Evolutionary conservation across 78 protist genomes (phyloP).

Genomic region (Dictyostelium intermedium): DNA sequence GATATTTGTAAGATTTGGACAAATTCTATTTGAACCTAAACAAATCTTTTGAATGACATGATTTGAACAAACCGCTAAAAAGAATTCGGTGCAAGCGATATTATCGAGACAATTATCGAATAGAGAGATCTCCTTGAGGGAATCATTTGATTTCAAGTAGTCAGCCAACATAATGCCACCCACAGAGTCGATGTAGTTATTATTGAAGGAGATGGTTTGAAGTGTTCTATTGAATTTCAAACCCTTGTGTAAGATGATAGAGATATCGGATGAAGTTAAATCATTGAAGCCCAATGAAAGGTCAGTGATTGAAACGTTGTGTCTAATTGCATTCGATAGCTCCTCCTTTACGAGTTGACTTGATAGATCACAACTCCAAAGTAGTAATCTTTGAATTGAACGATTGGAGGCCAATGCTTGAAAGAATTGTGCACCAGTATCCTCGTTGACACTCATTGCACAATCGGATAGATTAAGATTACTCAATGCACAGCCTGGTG

Average conservation of each 20-base stretch:
- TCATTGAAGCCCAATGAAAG: constrained; percentile 68
- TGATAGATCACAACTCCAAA: constrained; percentile 66
- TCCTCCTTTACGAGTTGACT: constrained; percentile 22
- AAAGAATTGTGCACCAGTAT: constrained; percentile 43
- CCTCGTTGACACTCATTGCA: background rate
- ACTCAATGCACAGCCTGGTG: background rate
- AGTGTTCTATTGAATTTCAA: constrained; percentile 46
- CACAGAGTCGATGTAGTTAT: constrained; percentile 21
- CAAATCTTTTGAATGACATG: constrained; percentile 48
- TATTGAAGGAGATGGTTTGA: constrained; percentile 23
- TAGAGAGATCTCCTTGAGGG: constrained; percentile 6
- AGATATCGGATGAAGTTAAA: constrained; percentile 19
- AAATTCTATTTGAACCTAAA: constrained; percentile 27
- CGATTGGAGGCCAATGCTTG: constrained; percentile 13
- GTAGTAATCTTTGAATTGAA: background rate
- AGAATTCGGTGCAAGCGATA: background rate
- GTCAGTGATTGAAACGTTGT: constrained; percentile 5
- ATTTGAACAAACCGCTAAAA: constrained; percentile 18
- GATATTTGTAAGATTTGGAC: constrained; percentile 18
- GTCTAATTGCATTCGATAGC: background rate
- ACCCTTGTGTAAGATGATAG: constrained; percentile 20
- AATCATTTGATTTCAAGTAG: background rate
- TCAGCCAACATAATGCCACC: constrained; percentile 64
- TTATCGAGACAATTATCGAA: constrained; percentile 58
- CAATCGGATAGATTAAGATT: constrained; percentile 43